These are phyloP conservation scores for Delitschia confertaspora DNA, from an alignment of 495 filamentous ascomycete genomes.

Conservation along the genomic window DNA sequence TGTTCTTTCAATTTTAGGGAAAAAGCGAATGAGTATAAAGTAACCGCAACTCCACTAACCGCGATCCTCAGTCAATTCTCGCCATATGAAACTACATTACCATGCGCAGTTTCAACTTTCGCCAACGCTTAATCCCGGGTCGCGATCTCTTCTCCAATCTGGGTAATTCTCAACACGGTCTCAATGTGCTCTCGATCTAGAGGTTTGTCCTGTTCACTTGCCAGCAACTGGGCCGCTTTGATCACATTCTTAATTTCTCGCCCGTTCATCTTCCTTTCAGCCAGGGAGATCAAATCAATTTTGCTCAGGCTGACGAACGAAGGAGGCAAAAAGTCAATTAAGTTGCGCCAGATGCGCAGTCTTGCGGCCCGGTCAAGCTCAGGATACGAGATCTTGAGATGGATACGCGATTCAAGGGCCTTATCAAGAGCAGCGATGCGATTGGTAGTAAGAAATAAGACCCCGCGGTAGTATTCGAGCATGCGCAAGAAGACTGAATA, in stretches of 20 bases:
- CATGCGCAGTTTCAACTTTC: constrained; percentile 6
- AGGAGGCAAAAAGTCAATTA: constrained; percentile 29
- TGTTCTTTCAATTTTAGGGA: neutral
- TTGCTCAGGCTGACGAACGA: constrained; percentile 29
- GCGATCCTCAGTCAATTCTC: constrained; percentile 18
- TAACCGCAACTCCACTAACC: constrained; percentile 12
- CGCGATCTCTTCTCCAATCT: constrained; percentile 14
- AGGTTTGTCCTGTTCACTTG: constrained; percentile 53
- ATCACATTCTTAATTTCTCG: constrained; percentile 57
- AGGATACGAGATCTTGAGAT: constrained; percentile 34
- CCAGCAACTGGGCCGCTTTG: constrained; percentile 44
- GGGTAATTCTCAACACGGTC: constrained; percentile 26
- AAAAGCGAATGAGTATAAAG: constrained; percentile 19
- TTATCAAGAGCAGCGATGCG: constrained; percentile 31
- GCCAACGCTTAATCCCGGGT: constrained; percentile 11
- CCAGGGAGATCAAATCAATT: constrained; percentile 37
- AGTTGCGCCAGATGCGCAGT: constrained; percentile 37
- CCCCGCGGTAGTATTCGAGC: constrained; percentile 51
- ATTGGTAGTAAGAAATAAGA: constrained; percentile 36
- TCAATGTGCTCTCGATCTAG: constrained; percentile 69
- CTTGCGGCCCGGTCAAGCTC: constrained; percentile 29
- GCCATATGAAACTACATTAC: constrained; percentile 26
- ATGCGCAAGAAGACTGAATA: constrained; percentile 40
- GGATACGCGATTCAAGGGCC: constrained; percentile 35
- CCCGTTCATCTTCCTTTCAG: constrained; percentile 44